A percentile compares a stretch with the other conserved stretches of the same genome.
These are phyloP conservation scores for Silene coronaria DNA, from an alignment of 179 eudicot genomes.

Conservation along the genomic window DNA sequence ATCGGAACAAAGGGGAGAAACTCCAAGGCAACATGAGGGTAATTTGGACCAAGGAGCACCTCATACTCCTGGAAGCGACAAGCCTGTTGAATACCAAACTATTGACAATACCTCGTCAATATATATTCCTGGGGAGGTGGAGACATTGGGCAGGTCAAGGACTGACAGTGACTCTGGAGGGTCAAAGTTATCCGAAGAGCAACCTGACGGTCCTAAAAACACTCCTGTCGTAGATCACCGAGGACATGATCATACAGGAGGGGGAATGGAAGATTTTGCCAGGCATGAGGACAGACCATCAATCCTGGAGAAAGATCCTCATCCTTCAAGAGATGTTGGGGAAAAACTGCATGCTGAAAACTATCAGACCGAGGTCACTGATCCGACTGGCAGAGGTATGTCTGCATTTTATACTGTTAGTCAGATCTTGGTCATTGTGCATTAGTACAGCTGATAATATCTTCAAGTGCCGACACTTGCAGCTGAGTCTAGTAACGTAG, in stretches of 20 bases:
- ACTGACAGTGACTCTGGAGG: conserved; percentile 28
- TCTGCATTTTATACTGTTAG: neutral
- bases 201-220: conserved; percentile 23
- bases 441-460: too few species aligned
- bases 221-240: conserved; percentile 17
- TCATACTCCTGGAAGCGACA: conserved; percentile 1
- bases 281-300: conserved; percentile 12
- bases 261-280: neutral
- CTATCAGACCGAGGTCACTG: conserved; percentile 44
- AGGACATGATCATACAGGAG: conserved; percentile 2
- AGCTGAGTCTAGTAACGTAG: too few species aligned
- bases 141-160: conserved; percentile 19
- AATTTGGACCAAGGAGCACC: conserved; percentile 1
- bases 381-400: conserved; percentile 54
- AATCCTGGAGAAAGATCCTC: conserved; percentile 42
- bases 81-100: conserved; percentile 14
- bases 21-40: conserved; percentile 12
- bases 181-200: conserved; percentile 9
- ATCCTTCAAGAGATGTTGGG: conserved; percentile 26
- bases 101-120: conserved; percentile 12
- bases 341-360: conserved; percentile 25
- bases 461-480: too few species aligned
- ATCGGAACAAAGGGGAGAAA: neutral
- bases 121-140: conserved; percentile 20
- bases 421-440: too few species aligned